A percentile compares a stretch with the other conserved stretches of the same genome.
Evolutionary conservation across 2,329 filamentous ascomycete genomes (phyloP).

Genomic region (Penicillium vulpinum): DNA sequence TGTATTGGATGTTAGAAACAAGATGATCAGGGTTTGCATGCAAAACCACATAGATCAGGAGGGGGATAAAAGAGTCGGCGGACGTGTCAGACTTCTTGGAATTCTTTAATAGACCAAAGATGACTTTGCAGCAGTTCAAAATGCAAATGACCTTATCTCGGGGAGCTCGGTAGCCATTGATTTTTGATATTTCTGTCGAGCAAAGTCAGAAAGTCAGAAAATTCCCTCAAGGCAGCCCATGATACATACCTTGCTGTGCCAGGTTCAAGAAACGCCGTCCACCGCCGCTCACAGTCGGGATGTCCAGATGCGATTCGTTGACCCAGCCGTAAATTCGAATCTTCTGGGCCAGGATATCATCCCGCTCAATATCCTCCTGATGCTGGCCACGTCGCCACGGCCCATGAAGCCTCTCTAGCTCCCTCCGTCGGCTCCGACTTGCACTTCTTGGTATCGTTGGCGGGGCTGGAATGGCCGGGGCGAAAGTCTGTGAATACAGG

Average conservation of each 20-base stretch:
- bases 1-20: conserved; percentile 97
- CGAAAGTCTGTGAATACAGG: conserved; percentile 93
- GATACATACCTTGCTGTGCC: conserved; percentile 73
- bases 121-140: conserved; percentile 98
- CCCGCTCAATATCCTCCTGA: conserved; percentile 94
- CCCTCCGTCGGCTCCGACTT: conserved; percentile 67
- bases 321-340: conserved; percentile 97
- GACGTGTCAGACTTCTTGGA: conserved; percentile 84
- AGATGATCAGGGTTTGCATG: conserved; percentile 93
- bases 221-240: not conserved
- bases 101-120: conserved; percentile 90
- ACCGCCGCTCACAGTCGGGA: conserved; percentile 78
- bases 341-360: conserved; percentile 94
- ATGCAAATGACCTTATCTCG: conserved; percentile 98
- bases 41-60: conserved; percentile 93
- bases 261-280: conserved; percentile 84
- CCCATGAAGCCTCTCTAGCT: conserved; percentile 67
- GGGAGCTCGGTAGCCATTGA: conserved; percentile 94
- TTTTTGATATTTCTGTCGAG: conserved; percentile 80
- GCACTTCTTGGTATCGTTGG: conserved; percentile 62
- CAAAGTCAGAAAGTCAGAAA: conserved; percentile 24
- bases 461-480: conserved; percentile 82
- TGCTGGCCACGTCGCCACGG: conserved; percentile 91
- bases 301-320: conserved; percentile 88
- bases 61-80: conserved; percentile 90